phyloP scores from a whole-genome alignment of 1,284 basidiomycete genomes.

The Polyporus tsugae region DNA sequence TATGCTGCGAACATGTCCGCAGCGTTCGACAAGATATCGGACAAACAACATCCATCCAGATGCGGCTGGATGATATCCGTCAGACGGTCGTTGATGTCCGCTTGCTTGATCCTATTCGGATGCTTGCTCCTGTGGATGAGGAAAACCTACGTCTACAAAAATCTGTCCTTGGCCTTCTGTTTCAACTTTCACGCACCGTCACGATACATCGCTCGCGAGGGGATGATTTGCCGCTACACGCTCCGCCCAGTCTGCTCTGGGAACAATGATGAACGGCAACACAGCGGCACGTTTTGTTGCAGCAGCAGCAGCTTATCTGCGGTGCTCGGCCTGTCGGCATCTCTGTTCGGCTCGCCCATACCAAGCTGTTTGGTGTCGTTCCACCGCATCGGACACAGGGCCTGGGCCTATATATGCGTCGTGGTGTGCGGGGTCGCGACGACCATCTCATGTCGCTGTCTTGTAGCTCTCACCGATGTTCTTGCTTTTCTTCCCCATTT shows the following conservation, averaged over 20 bases:
- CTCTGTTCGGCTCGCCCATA: not conserved
- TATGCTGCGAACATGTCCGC: not conserved
- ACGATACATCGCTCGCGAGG: not conserved
- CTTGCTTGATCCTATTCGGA: not conserved
- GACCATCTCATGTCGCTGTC: not conserved
- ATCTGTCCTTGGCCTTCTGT: too few species aligned
- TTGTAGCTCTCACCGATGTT: not conserved
- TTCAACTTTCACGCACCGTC: not conserved
- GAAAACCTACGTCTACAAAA: not conserved
- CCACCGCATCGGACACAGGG: not conserved
- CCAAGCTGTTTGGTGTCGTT: not conserved
- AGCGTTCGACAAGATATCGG: not conserved
- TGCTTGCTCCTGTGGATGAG: not conserved
- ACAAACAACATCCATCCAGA: not conserved
- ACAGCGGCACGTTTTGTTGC: not conserved
- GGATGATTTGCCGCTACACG: not conserved
- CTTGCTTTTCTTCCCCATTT: too few species aligned
- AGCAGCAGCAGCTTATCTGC: not conserved
- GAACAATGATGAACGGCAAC: not conserved
- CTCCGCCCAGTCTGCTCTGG: not conserved
- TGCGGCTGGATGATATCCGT: not conserved
- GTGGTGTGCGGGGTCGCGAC: not conserved
- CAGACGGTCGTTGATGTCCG: not conserved
- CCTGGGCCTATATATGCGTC: not conserved
- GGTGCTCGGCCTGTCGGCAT: not conserved